Evolutionary conservation across 2,329 filamentous ascomycete species (phyloP).

Genomic region (Coleophoma crateriformis): DNA sequence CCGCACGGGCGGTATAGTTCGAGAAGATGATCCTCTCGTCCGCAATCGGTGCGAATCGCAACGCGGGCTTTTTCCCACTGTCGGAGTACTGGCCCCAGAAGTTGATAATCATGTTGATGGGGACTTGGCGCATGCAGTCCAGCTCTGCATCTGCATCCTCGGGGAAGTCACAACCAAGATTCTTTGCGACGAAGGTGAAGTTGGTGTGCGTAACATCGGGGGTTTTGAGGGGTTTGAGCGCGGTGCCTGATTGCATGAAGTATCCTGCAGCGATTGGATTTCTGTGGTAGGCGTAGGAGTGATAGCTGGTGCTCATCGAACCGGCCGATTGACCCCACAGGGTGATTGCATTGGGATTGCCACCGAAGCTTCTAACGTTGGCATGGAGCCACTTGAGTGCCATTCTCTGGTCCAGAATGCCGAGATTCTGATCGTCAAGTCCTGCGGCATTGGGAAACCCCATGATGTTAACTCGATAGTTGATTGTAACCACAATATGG

Average conservation of each 20-base stretch:
- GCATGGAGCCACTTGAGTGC: conserved; percentile 64
- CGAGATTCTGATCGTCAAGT: conserved; percentile 48
- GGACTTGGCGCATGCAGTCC: conserved; percentile 2
- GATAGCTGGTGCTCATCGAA: conserved; percentile 37
- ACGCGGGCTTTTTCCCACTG: not conserved
- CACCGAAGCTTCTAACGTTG: conserved; percentile 56
- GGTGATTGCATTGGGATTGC: conserved; percentile 36
- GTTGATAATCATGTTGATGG: not conserved
- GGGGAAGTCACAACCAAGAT: not conserved
- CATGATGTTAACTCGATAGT: conserved; percentile 33
- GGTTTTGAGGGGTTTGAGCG: conserved; percentile 23
- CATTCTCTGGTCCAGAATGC: conserved; percentile 63
- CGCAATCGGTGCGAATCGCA: not conserved
- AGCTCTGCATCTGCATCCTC: conserved; percentile 1
- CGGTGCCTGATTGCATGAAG: conserved; percentile 40
- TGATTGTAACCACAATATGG: conserved; percentile 33
- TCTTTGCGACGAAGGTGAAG: conserved; percentile 3
- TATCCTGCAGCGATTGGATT: conserved; percentile 44
- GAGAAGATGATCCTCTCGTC: not conserved
- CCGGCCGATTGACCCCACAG: conserved; percentile 45
- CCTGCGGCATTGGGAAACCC: conserved; percentile 24
- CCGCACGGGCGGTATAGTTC: not conserved
- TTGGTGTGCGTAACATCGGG: conserved; percentile 1
- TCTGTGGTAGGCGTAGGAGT: conserved; percentile 39
- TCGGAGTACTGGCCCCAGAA: conserved; percentile 1